These are phyloP conservation scores for Hibiscus tridactylites DNA, from an alignment of 345 rosid species.

Conservation along the genomic window DNA sequence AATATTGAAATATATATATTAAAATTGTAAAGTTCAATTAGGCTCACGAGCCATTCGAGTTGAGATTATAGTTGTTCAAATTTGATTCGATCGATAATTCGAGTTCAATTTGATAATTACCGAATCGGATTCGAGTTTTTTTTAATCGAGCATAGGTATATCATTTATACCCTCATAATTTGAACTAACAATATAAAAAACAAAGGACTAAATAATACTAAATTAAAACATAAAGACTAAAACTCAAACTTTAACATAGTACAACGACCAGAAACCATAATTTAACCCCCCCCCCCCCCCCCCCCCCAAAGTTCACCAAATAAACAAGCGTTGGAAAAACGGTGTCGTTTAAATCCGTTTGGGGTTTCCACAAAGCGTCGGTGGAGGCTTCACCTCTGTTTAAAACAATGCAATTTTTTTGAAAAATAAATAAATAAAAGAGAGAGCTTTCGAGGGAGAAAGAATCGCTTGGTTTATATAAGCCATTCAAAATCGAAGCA, in stretches of 20 bases:
- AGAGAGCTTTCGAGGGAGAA: conserved; percentile 2
- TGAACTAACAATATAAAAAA: too few relatives aligned
- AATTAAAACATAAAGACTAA: background rate
- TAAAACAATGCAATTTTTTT: background rate
- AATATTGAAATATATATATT: too few relatives aligned
- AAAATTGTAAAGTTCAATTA: too few relatives aligned
- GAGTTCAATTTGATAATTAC: too few relatives aligned
- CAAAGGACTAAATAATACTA: background rate
- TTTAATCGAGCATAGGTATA: too few relatives aligned
- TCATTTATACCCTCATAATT: too few relatives aligned
- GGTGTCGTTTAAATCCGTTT: background rate
- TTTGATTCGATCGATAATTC: too few relatives aligned
- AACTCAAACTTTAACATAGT: background rate
- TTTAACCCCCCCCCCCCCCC: background rate
- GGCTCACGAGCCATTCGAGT: too few relatives aligned
- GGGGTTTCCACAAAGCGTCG: conserved; percentile 23
- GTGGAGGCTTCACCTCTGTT: conserved; percentile 29
- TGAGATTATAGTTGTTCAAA: too few relatives aligned
- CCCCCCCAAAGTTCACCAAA: background rate
- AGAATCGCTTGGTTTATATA: conserved; percentile 30
- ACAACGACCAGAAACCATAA: background rate
- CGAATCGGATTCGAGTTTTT: too few relatives aligned
- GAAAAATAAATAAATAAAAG: background rate
- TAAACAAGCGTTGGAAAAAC: background rate
- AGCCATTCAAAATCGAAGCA: conserved; percentile 9